Percentiles rank a stretch among this genome's conserved stretches.
Evolutionary conservation across 441 rosid genomes (phyloP).

Genomic region (Croton laevigatus): DNA sequence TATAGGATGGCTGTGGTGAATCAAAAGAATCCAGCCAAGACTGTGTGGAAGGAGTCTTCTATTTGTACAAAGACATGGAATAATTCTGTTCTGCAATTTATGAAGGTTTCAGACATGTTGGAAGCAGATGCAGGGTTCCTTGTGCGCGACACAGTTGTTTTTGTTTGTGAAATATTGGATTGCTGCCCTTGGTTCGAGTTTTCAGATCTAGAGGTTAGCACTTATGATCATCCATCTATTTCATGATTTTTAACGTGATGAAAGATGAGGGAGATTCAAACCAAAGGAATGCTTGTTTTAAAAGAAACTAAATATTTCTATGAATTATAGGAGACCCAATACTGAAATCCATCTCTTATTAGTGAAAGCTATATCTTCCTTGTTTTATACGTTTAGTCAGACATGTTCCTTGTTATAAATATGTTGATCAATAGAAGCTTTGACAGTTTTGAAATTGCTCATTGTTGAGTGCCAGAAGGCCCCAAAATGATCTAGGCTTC

Average conservation of each 20-base stretch:
- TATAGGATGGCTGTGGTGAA: constrained; percentile 97
- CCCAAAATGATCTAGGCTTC: no score
- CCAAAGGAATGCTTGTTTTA: no score
- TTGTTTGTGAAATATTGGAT: constrained; percentile 98
- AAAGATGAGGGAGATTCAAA: no score
- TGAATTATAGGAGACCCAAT: no score
- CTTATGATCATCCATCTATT: constrained; percentile 15
- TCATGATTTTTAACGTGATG: neutral
- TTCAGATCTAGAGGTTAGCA: constrained; percentile 95
- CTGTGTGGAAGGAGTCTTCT: constrained; percentile 99
- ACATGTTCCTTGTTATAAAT: neutral
- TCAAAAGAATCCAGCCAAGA: constrained; percentile 89
- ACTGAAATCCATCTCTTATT: no score
- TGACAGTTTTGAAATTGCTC: no score
- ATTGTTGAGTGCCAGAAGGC: no score
- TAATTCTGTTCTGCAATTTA: constrained; percentile 96
- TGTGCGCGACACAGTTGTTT: constrained; percentile 94
- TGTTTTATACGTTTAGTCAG: no score
- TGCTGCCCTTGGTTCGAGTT: constrained; percentile 99
- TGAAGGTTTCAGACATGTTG: constrained; percentile 99
- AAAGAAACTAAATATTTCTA: no score
- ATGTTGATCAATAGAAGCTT: no score
- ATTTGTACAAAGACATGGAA: constrained; percentile 99
- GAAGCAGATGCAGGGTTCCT: constrained; percentile 99
- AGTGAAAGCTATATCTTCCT: no score